A percentile compares a stretch with the other conserved stretches of the same genome.
phyloP scores from a whole-genome alignment of 2,329 filamentous ascomycete species.

The Penicillium sp. region DNA sequence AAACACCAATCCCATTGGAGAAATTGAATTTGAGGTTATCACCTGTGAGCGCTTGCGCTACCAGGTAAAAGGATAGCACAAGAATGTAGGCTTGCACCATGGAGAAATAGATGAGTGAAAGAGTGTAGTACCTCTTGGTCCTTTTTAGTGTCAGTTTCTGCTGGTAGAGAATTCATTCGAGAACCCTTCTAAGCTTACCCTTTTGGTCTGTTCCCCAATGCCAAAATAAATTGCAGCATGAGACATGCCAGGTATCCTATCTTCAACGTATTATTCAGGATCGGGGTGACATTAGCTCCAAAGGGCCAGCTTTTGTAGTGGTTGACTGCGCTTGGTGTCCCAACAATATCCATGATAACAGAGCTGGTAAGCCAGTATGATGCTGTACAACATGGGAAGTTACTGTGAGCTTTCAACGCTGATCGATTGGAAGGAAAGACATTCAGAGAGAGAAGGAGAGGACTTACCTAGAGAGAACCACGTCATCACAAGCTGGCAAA shows the following conservation, averaged over 20 bases:
- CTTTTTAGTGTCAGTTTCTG: constrained; percentile 11
- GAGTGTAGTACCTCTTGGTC: constrained; percentile 85
- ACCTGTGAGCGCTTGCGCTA: constrained; percentile 70
- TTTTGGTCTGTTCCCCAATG: constrained; percentile 92
- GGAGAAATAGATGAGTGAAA: constrained; percentile 82
- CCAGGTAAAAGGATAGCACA: constrained; percentile 65
- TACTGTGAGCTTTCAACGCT: not conserved
- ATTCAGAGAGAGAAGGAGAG: too few relatives aligned
- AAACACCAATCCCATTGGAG: constrained; percentile 61
- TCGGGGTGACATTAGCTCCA: constrained; percentile 79
- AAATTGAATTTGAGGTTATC: constrained; percentile 74
- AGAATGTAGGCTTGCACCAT: constrained; percentile 66
- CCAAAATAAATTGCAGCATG: constrained; percentile 90
- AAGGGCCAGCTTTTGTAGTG: constrained; percentile 79
- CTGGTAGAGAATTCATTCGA: not conserved
- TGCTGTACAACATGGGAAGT: constrained; percentile 48
- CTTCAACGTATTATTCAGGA: constrained; percentile 85
- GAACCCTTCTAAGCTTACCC: constrained; percentile 47
- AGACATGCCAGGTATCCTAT: constrained; percentile 89
- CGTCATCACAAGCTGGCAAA: constrained; percentile 6
- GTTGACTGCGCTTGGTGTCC: constrained; percentile 62
- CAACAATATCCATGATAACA: constrained; percentile 95
- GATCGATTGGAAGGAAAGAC: not conserved
- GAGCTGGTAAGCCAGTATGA: constrained; percentile 97
- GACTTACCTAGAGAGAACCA: constrained; percentile 17